Conservation (phyloP, 352 stramenopile genomes). For the Phytophthora capsici region DNA sequence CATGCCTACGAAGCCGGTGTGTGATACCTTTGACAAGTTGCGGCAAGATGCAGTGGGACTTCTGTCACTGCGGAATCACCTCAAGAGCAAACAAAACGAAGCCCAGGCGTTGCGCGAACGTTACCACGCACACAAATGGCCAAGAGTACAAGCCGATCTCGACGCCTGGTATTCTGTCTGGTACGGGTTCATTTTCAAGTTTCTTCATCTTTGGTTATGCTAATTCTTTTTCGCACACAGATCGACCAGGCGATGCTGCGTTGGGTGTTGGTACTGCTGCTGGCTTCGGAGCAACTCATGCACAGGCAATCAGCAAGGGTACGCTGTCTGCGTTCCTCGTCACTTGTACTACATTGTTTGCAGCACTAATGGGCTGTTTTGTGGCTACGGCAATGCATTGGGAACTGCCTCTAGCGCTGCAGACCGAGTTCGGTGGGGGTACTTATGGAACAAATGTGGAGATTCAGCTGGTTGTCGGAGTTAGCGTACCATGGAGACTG, state of each 20-base stretch:
- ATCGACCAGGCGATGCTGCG: slow-evolving; percentile 40
- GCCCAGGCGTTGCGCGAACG: slow-evolving; percentile 54
- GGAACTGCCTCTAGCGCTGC: too few species aligned
- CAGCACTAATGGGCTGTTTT: background rate
- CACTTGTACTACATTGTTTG: background rate
- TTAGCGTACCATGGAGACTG: slow-evolving; percentile 93
- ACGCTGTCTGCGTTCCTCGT: slow-evolving; percentile 1
- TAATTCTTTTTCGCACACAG: slow-evolving; percentile 30
- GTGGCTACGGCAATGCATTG: too few species aligned
- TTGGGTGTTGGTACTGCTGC: slow-evolving; percentile 5
- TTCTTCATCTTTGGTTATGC: background rate
- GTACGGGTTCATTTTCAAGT: slow-evolving; percentile 21
- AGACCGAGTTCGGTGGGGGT: too few species aligned
- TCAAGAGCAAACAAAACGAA: slow-evolving; percentile 67
- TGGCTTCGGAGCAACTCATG: slow-evolving; percentile 17
- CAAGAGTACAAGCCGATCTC: slow-evolving; percentile 56
- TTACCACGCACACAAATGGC: slow-evolving; percentile 61
- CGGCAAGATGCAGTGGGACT: slow-evolving; percentile 65
- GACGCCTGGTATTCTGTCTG: slow-evolving; percentile 42
- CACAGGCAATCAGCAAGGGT: slow-evolving; percentile 50
- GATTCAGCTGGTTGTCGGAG: slow-evolving; percentile 92
- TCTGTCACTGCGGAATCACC: slow-evolving; percentile 61
- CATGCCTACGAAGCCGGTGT: slow-evolving; percentile 75
- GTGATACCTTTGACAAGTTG: slow-evolving; percentile 64
- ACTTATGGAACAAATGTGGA: too few species aligned